phyloP scores from a whole-genome alignment of 768 basidiomycete genomes.

The Mycena sanguinolenta region DNA sequence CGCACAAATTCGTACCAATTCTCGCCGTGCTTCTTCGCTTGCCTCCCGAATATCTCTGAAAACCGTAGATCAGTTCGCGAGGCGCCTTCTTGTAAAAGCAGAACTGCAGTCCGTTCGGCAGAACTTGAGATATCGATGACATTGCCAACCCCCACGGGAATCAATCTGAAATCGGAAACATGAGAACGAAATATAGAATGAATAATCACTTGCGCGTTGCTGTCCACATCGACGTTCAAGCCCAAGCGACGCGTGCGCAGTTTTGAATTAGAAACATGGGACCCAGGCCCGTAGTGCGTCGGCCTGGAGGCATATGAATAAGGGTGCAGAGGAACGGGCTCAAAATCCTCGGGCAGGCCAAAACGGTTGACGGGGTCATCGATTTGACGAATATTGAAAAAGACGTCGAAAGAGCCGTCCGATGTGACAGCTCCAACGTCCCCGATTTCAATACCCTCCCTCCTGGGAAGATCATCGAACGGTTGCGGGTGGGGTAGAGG shows the following conservation, averaged over 20 bases:
- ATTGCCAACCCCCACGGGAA: no score
- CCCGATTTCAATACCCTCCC: not conserved
- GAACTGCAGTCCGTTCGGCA: no score
- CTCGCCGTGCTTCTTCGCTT: no score
- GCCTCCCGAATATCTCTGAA: no score
- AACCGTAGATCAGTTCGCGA: no score
- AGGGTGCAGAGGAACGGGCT: not conserved
- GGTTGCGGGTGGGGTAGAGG: conserved; percentile 8
- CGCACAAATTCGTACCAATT: no score
- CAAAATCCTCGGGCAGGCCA: not conserved
- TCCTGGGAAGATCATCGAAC: not conserved
- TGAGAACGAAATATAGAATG: not conserved
- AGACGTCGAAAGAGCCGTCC: not conserved
- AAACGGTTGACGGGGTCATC: conserved; percentile 8
- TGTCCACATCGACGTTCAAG: not conserved
- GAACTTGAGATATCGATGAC: no score
- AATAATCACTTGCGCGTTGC: not conserved
- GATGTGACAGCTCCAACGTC: conserved; percentile 7
- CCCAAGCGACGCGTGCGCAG: conserved; percentile 1
- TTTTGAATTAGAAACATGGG: conserved; percentile 1
- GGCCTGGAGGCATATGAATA: not conserved
- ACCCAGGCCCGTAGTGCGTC: not conserved
- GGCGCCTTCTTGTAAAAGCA: no score
- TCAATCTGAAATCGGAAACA: no score
- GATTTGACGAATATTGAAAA: not conserved